A percentile compares a stretch with the other conserved stretches of the same genome.
These are phyloP conservation scores for Eremochloa ophiuroides DNA, from an alignment of 176 grass and related monocot species.

Conservation along the genomic window DNA sequence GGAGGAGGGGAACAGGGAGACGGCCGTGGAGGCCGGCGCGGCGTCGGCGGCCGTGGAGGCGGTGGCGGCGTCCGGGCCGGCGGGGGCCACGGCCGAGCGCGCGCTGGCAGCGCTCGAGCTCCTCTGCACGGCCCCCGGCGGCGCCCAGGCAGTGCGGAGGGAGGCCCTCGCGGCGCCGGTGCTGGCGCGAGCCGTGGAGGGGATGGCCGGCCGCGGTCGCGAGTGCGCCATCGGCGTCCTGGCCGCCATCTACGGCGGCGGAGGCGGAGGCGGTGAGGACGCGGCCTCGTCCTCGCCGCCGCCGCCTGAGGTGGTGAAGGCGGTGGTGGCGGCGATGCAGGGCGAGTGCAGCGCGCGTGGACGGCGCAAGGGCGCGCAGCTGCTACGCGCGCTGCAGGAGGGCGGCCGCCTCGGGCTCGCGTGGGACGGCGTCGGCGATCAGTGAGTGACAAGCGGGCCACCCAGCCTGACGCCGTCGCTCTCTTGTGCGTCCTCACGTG, in stretches of 20 bases:
- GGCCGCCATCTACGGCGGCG: constrained; percentile 58
- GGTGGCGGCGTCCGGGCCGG: constrained; percentile 59
- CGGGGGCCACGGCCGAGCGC: constrained; percentile 70
- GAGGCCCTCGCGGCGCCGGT: constrained; percentile 42
- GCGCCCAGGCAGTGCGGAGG: constrained; percentile 39
- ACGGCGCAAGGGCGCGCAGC: constrained; percentile 76
- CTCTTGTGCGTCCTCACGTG: background rate
- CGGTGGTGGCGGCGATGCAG: constrained; percentile 78
- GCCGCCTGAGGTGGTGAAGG: constrained; percentile 71
- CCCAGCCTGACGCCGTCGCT: background rate
- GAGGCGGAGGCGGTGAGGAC: background rate
- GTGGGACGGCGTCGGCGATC: constrained; percentile 71
- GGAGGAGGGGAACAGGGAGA: constrained; percentile 48
- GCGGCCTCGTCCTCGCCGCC: constrained; percentile 13
- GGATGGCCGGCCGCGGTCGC: constrained; percentile 55
- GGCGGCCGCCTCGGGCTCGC: constrained; percentile 70
- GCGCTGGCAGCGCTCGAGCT: constrained; percentile 88
- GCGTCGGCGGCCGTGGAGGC: constrained; percentile 66
- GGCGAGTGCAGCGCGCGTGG: constrained; percentile 85
- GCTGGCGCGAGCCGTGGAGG: constrained; percentile 56
- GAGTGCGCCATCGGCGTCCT: constrained; percentile 92
- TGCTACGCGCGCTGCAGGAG: constrained; percentile 74
- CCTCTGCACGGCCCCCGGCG: constrained; percentile 65
- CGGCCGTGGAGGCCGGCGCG: constrained; percentile 56
- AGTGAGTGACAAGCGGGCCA: background rate